Evolutionary conservation across 2,329 filamentous ascomycete genomes (phyloP).

Genomic region (Fusarium xyrophilum): DNA sequence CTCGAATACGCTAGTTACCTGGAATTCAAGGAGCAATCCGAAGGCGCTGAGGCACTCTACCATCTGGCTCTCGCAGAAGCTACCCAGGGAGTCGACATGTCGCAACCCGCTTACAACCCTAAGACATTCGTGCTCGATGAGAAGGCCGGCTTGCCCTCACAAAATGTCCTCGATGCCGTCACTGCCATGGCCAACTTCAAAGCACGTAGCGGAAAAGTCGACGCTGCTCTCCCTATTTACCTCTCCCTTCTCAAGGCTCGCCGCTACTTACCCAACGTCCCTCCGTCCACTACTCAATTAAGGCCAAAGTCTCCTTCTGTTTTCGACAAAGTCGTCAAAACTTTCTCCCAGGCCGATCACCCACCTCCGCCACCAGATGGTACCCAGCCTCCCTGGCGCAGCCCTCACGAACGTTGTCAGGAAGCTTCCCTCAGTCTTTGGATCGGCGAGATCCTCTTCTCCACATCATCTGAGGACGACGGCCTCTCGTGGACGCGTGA

Average conservation of each 20-base stretch:
- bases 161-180: slow-evolving; percentile 76
- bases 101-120: slow-evolving; percentile 58
- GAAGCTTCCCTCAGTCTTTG: slow-evolving; percentile 88
- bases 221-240: slow-evolving; percentile 80
- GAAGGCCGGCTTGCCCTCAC: slow-evolving; percentile 64
- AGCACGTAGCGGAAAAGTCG: slow-evolving; percentile 71
- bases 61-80: slow-evolving; percentile 79
- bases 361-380: slow-evolving; percentile 76
- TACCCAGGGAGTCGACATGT: slow-evolving; percentile 58
- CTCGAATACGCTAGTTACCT: slow-evolving; percentile 86
- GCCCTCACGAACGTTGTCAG: slow-evolving; percentile 73
- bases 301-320: slow-evolving; percentile 18
- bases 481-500: slow-evolving; percentile 91
- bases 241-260: slow-evolving; percentile 83
- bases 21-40: slow-evolving; percentile 73
- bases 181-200: slow-evolving; percentile 82
- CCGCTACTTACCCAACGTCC: slow-evolving; percentile 60
- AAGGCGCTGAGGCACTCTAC: slow-evolving; percentile 75
- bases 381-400: slow-evolving; percentile 69
- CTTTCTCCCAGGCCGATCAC: slow-evolving; percentile 63
- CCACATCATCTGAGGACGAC: slow-evolving; percentile 65
- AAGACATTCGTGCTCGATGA: slow-evolving; percentile 70
- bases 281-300: slow-evolving; percentile 34
- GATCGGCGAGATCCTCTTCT: slow-evolving; percentile 91
- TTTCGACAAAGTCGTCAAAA: slow-evolving; percentile 34